Percentiles rank a stretch among this genome's conserved stretches.
Evolutionary conservation across 345 rosid species (phyloP).

Genomic region (Hibiscus trionum): DNA sequence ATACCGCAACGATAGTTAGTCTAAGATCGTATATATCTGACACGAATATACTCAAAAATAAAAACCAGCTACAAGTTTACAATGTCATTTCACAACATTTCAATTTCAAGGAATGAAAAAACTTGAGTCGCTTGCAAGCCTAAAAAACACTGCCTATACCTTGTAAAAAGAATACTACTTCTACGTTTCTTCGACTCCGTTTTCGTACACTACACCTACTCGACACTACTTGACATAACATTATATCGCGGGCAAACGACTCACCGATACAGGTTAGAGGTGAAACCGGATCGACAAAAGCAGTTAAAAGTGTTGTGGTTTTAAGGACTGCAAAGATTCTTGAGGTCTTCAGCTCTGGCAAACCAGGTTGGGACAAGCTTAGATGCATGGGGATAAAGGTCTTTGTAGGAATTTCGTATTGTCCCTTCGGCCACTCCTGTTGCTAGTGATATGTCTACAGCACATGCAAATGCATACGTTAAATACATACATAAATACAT

Average conservation of each 20-base stretch:
- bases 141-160: neutral
- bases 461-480: neutral
- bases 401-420: slow-evolving; percentile 15
- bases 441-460: neutral
- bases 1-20: no score
- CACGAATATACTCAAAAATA: no score
- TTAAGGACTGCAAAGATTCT: slow-evolving; percentile 17
- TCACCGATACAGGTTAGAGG: neutral
- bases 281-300: neutral
- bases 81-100: no score
- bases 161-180: no score
- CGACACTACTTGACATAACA: neutral
- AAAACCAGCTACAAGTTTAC: no score
- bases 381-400: slow-evolving; percentile 12
- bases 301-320: neutral
- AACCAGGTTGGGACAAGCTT: slow-evolving; percentile 14
- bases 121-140: no score
- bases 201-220: no score
- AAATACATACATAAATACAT: neutral
- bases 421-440: slow-evolving; percentile 20
- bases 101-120: no score
- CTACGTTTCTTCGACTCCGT: neutral
- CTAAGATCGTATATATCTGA: no score
- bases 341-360: slow-evolving; percentile 13
- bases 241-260: neutral